Evolutionary conservation across 768 basidiomycete species (phyloP).

Genomic region (Trametes villosa): DNA sequence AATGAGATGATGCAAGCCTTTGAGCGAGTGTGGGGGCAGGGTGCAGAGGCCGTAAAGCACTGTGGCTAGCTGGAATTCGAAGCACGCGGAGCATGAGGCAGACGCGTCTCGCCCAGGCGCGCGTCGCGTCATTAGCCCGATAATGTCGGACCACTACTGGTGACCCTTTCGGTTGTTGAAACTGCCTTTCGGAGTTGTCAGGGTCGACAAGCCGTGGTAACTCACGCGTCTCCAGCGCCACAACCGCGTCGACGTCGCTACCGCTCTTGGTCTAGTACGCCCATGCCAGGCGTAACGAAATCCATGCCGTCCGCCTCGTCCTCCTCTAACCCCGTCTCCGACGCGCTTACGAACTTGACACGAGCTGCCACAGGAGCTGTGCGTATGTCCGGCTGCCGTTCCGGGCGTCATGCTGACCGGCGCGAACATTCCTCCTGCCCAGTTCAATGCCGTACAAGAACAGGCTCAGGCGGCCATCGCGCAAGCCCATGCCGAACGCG

Average conservation of each 20-base stretch:
- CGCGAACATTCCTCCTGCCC: not conserved
- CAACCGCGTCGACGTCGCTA: constrained; percentile 18
- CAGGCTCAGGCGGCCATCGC: constrained; percentile 57
- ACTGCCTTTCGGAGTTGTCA: not conserved
- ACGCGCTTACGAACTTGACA: constrained; percentile 47
- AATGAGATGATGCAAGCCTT: not conserved
- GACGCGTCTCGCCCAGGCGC: constrained; percentile 4
- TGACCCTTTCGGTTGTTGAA: not conserved
- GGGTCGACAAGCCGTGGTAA: not conserved
- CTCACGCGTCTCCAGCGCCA: constrained; percentile 7
- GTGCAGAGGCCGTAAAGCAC: no score
- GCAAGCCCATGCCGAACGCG: constrained; percentile 54
- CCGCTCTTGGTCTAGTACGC: not conserved
- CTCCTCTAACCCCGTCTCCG: constrained; percentile 43
- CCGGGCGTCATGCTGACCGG: not conserved
- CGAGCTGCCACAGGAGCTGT: constrained; percentile 47
- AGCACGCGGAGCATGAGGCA: constrained; percentile 5
- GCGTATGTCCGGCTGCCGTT: not conserved
- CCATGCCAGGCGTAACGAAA: constrained; percentile 15
- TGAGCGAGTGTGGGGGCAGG: no score
- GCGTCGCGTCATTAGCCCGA: not conserved
- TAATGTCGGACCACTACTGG: not conserved
- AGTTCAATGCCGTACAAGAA: constrained; percentile 64
- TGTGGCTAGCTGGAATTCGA: not conserved
- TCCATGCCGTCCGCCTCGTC: constrained; percentile 28